These are phyloP conservation scores for Chaetomium tenue DNA, from an alignment of 495 filamentous ascomycete genomes.

Conservation along the genomic window DNA sequence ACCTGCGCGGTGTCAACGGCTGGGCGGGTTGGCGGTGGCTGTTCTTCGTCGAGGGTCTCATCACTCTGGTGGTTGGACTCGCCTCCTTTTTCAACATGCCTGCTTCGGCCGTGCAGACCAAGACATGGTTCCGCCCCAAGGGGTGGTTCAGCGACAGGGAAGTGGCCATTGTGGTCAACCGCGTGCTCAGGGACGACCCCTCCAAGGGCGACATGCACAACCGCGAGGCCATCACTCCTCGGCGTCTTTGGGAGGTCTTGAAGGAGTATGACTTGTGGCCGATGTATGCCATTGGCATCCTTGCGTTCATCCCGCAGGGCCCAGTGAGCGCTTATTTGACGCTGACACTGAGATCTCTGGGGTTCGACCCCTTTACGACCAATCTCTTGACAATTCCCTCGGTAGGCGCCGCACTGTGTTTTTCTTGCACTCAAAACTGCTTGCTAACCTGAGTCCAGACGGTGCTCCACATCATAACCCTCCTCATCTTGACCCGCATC, in stretches of 20 bases:
- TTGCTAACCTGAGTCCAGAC: background rate
- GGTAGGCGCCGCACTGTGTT: constrained; percentile 24
- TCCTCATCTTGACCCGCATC: constrained; percentile 39
- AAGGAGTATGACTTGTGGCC: constrained; percentile 72
- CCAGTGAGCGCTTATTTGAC: constrained; percentile 61
- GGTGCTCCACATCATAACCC: constrained; percentile 46
- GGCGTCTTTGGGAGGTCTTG: constrained; percentile 56
- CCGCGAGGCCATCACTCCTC: constrained; percentile 59
- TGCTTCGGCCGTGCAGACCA: constrained; percentile 54
- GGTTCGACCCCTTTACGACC: constrained; percentile 65
- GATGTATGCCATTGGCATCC: constrained; percentile 62
- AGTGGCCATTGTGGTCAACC: constrained; percentile 67
- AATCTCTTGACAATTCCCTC: constrained; percentile 68
- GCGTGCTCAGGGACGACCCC: constrained; percentile 68
- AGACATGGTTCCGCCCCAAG: constrained; percentile 47
- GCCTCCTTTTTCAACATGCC: constrained; percentile 57
- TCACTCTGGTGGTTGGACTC: constrained; percentile 52
- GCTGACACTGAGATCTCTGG: constrained; percentile 56
- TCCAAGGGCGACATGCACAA: constrained; percentile 61
- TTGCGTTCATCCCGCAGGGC: constrained; percentile 53
- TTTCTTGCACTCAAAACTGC: background rate
- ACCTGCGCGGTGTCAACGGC: constrained; percentile 52
- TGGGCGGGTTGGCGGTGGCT: constrained; percentile 63
- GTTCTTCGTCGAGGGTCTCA: constrained; percentile 53
- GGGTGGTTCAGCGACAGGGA: constrained; percentile 53